phyloP scores from a whole-genome alignment of 2,329 filamentous ascomycete species.

The Aspergillus glaucus region DNA sequence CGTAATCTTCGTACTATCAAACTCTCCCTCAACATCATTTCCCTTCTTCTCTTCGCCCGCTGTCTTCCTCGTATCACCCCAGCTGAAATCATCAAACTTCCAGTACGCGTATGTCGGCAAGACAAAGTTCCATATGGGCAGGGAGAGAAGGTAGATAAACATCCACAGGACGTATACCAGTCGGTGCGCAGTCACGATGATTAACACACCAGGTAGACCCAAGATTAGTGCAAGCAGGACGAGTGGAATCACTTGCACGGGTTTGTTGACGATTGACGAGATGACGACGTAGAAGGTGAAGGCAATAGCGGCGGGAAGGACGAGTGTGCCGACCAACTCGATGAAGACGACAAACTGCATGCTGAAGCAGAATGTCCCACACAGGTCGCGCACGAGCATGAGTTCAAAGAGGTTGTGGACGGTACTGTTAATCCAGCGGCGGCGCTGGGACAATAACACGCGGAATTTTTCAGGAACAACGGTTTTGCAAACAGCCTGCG shows the following conservation, averaged over 20 bases:
- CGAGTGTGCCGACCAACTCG: conserved; percentile 87
- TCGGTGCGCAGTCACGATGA: conserved; percentile 87
- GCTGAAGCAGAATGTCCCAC: conserved; percentile 98
- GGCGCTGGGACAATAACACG: conserved; percentile 86
- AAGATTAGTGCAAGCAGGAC: conserved; percentile 84
- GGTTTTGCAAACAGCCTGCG: conserved; percentile 97
- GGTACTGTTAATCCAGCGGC: conserved; percentile 98
- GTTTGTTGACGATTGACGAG: conserved; percentile 71
- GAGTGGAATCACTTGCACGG: conserved; percentile 81
- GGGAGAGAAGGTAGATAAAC: conserved; percentile 86
- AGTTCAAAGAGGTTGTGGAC: conserved; percentile 98
- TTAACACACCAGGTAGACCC: conserved; percentile 84
- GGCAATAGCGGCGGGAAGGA: conserved; percentile 89
- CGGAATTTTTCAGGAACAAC: conserved; percentile 89
- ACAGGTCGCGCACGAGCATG: conserved; percentile 88
- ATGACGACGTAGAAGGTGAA: conserved; percentile 96
- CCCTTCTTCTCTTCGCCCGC: conserved; percentile 86
- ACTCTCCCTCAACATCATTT: conserved; percentile 81
- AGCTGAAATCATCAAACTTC: conserved; percentile 99
- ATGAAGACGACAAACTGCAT: conserved; percentile 99
- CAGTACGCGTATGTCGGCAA: conserved; percentile 92
- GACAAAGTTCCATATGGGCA: conserved; percentile 97
- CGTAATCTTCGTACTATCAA: conserved; percentile 96
- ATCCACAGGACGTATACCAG: conserved; percentile 94
- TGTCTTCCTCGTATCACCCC: conserved; percentile 96